Evolutionary conservation across 495 filamentous ascomycete species (phyloP).

Genomic region (Platismatia glauca): DNA sequence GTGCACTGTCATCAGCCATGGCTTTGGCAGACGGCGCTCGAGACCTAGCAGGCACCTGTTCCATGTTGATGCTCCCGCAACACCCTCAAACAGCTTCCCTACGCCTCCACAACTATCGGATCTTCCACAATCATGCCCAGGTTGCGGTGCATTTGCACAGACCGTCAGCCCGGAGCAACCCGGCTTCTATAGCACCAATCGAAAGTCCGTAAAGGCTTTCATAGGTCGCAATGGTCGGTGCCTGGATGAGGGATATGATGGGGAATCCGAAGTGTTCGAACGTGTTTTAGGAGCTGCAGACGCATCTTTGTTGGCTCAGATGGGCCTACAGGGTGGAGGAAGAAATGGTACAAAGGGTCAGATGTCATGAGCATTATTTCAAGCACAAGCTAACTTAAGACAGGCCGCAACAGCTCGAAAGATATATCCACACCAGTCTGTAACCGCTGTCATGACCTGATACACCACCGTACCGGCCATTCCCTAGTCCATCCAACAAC

Average conservation of each 20-base stretch:
- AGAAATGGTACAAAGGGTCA: constrained; percentile 4
- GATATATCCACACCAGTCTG: constrained; percentile 48
- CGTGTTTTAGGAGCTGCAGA: constrained; percentile 33
- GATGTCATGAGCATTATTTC: not conserved
- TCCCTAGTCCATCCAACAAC: constrained; percentile 70
- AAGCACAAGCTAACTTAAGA: not conserved
- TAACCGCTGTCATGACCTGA: constrained; percentile 74
- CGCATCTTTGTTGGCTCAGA: constrained; percentile 32
- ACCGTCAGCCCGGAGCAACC: constrained; percentile 56
- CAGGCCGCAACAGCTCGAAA: constrained; percentile 3
- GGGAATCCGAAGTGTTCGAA: constrained; percentile 18
- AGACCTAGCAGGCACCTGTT: not conserved
- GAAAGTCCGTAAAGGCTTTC: constrained; percentile 34
- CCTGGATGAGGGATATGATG: not conserved
- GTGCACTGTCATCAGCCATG: not conserved
- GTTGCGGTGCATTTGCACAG: constrained; percentile 83
- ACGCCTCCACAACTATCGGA: constrained; percentile 8
- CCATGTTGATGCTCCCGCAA: constrained; percentile 9
- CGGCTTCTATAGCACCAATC: constrained; percentile 61
- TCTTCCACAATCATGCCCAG: constrained; percentile 64
- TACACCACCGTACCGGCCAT: constrained; percentile 61
- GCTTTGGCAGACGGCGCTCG: not conserved
- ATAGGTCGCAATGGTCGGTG: constrained; percentile 15
- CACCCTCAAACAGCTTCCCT: not conserved
- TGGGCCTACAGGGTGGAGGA: constrained; percentile 33